Percentiles rank a stretch among this genome's conserved stretches.
phyloP scores from a whole-genome alignment of 768 basidiomycete genomes.

The Mycena vitilis region DNA sequence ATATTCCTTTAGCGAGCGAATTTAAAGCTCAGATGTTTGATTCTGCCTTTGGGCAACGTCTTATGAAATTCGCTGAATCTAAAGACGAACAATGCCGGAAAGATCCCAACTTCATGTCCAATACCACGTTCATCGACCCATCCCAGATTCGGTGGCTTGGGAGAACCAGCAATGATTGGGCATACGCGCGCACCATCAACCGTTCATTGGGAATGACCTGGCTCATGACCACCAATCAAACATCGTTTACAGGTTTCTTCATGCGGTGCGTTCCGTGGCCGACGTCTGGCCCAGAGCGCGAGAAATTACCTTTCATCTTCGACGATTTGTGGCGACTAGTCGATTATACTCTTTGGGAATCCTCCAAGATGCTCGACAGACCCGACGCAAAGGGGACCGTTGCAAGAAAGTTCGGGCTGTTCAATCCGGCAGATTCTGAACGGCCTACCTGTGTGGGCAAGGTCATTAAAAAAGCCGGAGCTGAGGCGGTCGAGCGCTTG shows the following conservation, averaged over 20 bases:
- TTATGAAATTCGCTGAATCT: constrained; percentile 17
- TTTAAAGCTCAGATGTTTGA: constrained; percentile 28
- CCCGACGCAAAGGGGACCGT: neutral
- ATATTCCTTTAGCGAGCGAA: constrained; percentile 11
- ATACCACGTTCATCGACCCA: constrained; percentile 24
- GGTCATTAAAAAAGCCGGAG: too few relatives aligned
- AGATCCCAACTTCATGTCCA: constrained; percentile 19
- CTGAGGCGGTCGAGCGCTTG: too few relatives aligned
- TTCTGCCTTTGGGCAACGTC: constrained; percentile 22
- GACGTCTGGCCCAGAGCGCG: neutral
- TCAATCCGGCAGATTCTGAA: constrained; percentile 21
- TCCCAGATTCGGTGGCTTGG: constrained; percentile 14
- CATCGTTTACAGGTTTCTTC: constrained; percentile 15
- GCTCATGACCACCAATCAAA: constrained; percentile 7
- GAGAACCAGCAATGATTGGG: constrained; percentile 23
- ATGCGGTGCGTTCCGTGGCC: neutral
- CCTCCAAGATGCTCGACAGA: constrained; percentile 8
- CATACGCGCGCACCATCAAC: constrained; percentile 17
- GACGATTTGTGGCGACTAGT: neutral
- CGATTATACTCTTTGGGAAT: constrained; percentile 15
- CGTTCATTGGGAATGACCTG: constrained; percentile 23
- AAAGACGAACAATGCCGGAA: constrained; percentile 19
- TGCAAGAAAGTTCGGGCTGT: constrained; percentile 25
- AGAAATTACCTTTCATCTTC: neutral
- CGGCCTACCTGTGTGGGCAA: constrained; percentile 12